phyloP scores from a whole-genome alignment of 495 filamentous ascomycete genomes.

The Bathelium albidoporum region DNA sequence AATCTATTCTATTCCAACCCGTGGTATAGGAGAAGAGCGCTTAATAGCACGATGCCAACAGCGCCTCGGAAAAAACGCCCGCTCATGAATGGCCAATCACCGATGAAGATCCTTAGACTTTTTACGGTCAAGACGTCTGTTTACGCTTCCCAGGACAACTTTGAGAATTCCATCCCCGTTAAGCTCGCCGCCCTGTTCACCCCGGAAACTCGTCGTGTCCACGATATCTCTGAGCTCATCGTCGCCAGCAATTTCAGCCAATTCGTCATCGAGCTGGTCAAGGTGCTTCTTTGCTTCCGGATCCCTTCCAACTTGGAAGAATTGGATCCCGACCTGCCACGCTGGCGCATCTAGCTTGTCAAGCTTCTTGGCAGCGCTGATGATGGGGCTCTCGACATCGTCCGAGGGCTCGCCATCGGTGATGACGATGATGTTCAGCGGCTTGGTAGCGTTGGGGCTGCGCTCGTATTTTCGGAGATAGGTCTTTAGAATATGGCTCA shows the following conservation, averaged over 20 bases:
- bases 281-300: slow-evolving; percentile 51
- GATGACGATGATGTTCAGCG: slow-evolving; percentile 86
- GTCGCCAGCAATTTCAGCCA: slow-evolving; percentile 41
- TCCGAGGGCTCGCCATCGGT: slow-evolving; percentile 85
- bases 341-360: slow-evolving; percentile 63
- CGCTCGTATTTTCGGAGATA: slow-evolving; percentile 44
- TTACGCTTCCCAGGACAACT: slow-evolving; percentile 61
- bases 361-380: slow-evolving; percentile 55
- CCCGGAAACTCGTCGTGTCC: slow-evolving; percentile 74
- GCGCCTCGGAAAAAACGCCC: neutral
- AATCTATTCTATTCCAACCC: neutral
- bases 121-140: slow-evolving; percentile 48
- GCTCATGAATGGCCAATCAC: neutral
- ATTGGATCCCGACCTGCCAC: slow-evolving; percentile 90
- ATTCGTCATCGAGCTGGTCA: slow-evolving; percentile 66
- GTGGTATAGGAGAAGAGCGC: neutral
- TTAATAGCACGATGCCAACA: neutral
- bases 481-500: slow-evolving; percentile 62
- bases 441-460: slow-evolving; percentile 50
- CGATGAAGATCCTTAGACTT: slow-evolving; percentile 22
- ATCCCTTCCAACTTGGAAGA: slow-evolving; percentile 90
- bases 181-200: slow-evolving; percentile 33
- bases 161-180: slow-evolving; percentile 70
- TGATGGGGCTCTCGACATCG: slow-evolving; percentile 64
- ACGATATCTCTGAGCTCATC: slow-evolving; percentile 75